phyloP scores from a whole-genome alignment of 2,329 filamentous ascomycete genomes.

The Fusarium veterinarium region DNA sequence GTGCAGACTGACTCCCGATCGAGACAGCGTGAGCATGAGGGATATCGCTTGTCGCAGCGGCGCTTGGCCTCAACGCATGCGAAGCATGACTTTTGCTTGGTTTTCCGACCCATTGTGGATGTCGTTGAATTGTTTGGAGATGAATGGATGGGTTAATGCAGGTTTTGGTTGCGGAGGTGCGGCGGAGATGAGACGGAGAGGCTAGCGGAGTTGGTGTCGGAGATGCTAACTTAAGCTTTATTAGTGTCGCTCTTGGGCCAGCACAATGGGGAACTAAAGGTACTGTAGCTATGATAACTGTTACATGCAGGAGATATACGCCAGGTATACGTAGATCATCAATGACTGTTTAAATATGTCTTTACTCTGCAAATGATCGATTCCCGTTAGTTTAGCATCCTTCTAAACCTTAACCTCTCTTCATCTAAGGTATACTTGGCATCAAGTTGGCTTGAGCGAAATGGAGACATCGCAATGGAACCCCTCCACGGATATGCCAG shows the following conservation, averaged over 20 bases:
- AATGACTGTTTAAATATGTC: neutral
- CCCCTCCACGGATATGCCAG: fast-evolving
- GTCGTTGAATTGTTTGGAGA: fast-evolving
- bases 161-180: neutral
- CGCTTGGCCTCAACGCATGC: neutral
- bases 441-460: too few relatives aligned
- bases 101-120: neutral
- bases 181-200: neutral
- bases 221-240: neutral
- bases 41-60: neutral
- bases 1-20: neutral
- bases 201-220: neutral
- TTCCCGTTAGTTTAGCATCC: fast-evolving
- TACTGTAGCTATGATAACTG: too few relatives aligned
- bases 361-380: neutral
- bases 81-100: neutral
- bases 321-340: fast-evolving
- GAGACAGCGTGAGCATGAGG: neutral
- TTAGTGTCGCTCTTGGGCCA: too few relatives aligned
- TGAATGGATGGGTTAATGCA: fast-evolving
- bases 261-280: too few relatives aligned
- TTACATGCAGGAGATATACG: neutral
- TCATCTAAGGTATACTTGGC: too few relatives aligned
- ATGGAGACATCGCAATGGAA: neutral
- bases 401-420: too few relatives aligned